These are phyloP conservation scores for Lipomyces starkeyi DNA, from an alignment of 805 yeast genomes.

Conservation along the genomic window DNA sequence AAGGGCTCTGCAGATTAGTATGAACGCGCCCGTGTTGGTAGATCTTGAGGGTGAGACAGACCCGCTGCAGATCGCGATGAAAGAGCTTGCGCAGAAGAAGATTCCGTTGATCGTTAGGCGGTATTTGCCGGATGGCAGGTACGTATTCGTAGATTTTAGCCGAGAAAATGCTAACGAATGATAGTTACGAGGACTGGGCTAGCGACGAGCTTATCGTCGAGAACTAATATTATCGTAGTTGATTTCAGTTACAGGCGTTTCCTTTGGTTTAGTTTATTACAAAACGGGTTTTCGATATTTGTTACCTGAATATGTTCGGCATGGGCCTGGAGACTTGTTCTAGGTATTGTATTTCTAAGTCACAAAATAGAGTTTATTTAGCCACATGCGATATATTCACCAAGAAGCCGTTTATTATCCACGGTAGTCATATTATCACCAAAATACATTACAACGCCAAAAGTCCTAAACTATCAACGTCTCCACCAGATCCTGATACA, in stretches of 20 bases:
- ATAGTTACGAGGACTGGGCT: slow-evolving; percentile 95
- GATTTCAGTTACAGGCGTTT: neutral
- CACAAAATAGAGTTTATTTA: neutral
- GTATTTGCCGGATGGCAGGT: slow-evolving; percentile 87
- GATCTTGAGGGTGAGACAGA: slow-evolving; percentile 99
- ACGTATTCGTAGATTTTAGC: neutral
- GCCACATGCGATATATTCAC: neutral
- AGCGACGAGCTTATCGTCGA: slow-evolving; percentile 96
- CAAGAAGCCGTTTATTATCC: neutral
- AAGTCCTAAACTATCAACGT: slow-evolving; percentile 48
- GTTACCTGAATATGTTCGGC: neutral
- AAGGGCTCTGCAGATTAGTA: slow-evolving; percentile 93
- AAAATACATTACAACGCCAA: neutral
- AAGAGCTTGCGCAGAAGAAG: slow-evolving; percentile 91
- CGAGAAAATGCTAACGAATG: neutral
- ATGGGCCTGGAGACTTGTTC: neutral
- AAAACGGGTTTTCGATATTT: slow-evolving; percentile 3
- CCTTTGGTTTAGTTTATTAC: neutral
- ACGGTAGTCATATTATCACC: neutral
- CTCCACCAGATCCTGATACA: slow-evolving; percentile 67
- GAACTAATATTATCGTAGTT: slow-evolving; percentile 48
- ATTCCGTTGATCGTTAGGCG: slow-evolving; percentile 95
- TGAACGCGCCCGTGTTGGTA: slow-evolving; percentile 98
- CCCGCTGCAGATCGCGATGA: slow-evolving; percentile 96
- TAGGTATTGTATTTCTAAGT: slow-evolving; percentile 11